Conservation (phyloP, 345 rosid species). For the Boechera divaricarpa region DNA sequence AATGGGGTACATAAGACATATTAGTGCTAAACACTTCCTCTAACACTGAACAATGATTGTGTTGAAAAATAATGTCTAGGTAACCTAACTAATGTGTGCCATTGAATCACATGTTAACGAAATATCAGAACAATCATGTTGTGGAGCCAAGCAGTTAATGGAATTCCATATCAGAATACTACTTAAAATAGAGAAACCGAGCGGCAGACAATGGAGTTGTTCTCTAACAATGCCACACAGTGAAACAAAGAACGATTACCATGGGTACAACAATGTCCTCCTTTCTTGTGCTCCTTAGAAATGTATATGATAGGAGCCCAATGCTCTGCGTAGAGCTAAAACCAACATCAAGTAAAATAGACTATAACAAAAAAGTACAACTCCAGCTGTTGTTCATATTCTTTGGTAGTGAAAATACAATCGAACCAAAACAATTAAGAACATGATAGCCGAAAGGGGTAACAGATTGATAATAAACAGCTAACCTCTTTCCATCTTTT, state of each 20-base stretch:
- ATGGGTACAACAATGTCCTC: conserved; percentile 96
- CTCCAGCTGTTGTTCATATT: not conserved
- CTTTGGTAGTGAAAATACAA: conserved; percentile 11
- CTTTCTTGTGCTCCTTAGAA: conserved; percentile 89
- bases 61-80: not conserved
- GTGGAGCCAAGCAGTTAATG: not conserved
- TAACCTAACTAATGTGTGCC: not conserved
- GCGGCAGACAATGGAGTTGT: not conserved
- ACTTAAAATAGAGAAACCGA: conserved; percentile 5
- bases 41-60: not conserved
- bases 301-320: conserved; percentile 90
- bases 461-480: conserved; percentile 10
- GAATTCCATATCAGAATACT: conserved; percentile 1
- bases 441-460: not conserved
- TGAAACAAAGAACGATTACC: conserved; percentile 55
- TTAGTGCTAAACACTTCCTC: not conserved
- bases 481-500: conserved; percentile 70
- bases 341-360: conserved; percentile 43
- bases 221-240: conserved; percentile 21
- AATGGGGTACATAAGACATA: not conserved
- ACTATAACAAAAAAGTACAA: conserved; percentile 22
- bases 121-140: conserved; percentile 5
- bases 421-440: not conserved
- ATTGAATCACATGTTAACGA: not conserved
- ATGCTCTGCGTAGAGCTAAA: conserved; percentile 86